Evolutionary conservation across 345 rosid species (phyloP).

Genomic region (Gossypium sturtianum): DNA sequence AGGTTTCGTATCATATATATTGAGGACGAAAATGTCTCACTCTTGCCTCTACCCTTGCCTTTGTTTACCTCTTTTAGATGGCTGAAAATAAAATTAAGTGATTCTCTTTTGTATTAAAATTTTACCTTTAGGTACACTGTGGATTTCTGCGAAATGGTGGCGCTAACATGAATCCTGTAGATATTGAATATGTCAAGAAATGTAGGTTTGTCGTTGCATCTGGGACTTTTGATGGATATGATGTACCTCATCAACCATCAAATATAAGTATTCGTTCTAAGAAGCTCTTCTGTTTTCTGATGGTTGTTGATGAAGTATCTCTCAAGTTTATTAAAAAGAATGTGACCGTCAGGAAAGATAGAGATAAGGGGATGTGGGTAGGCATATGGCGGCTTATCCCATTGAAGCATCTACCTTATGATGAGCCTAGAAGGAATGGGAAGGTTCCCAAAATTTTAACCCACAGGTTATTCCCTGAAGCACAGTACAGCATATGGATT

Average conservation of each 20-base stretch:
- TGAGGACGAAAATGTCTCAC: not conserved
- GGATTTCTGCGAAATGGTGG: slow-evolving; percentile 85
- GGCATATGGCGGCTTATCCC: slow-evolving; percentile 92
- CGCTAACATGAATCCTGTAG: slow-evolving; percentile 71
- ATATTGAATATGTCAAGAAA: slow-evolving; percentile 57
- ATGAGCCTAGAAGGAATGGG: slow-evolving; percentile 95
- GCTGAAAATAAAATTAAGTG: not conserved
- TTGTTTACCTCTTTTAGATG: slow-evolving; percentile 35
- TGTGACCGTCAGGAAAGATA: slow-evolving; percentile 58
- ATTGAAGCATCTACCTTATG: slow-evolving; percentile 80
- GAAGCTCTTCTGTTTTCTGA: slow-evolving; percentile 84
- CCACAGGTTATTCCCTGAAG: slow-evolving; percentile 90
- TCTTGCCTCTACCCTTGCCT: not conserved
- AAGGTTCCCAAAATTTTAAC: slow-evolving; percentile 76
- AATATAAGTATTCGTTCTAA: slow-evolving; percentile 68
- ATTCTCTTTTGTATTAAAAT: slow-evolving; percentile 1
- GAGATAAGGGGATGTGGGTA: slow-evolving; percentile 72
- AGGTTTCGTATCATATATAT: not conserved
- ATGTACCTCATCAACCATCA: slow-evolving; percentile 83
- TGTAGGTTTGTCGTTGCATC: slow-evolving; percentile 91
- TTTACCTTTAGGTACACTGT: slow-evolving; percentile 63
- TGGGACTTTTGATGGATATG: slow-evolving; percentile 92
- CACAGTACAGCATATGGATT: slow-evolving; percentile 96
- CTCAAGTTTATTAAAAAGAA: slow-evolving; percentile 56
- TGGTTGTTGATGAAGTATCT: slow-evolving; percentile 85